Percentiles rank a stretch among this genome's conserved stretches.
Conservation (phyloP, 495 filamentous ascomycete species). For the Cenococcum geophilum region DNA sequence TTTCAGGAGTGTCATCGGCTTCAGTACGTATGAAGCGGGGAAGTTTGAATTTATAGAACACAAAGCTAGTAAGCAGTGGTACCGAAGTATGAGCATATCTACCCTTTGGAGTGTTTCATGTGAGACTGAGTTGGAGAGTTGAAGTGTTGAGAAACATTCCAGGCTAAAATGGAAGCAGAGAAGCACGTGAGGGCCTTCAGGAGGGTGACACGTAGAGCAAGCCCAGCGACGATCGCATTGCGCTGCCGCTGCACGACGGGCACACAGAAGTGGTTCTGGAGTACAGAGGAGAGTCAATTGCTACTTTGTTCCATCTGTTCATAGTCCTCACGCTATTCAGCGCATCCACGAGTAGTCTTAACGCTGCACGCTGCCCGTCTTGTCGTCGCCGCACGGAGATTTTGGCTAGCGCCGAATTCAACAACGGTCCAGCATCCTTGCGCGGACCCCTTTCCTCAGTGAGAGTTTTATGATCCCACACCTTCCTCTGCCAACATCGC, state of each 20-base stretch:
- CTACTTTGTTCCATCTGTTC: neutral
- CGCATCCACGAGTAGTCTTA: neutral
- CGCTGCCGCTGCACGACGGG: neutral
- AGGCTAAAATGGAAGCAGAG: neutral
- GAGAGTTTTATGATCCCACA: constrained; percentile 17
- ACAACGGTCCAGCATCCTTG: constrained; percentile 22
- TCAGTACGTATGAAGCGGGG: too few species aligned
- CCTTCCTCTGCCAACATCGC: constrained; percentile 27
- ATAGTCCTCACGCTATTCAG: neutral
- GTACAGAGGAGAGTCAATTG: constrained; percentile 18
- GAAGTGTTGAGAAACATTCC: too few species aligned
- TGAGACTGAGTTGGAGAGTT: too few species aligned
- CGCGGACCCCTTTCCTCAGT: constrained; percentile 27
- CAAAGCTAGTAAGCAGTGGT: too few species aligned
- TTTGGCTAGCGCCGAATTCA: constrained; percentile 22
- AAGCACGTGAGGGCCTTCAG: neutral
- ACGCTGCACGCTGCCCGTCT: neutral
- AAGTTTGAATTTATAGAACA: too few species aligned
- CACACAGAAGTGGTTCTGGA: neutral
- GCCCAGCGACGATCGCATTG: constrained; percentile 15
- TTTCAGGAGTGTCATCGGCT: neutral
- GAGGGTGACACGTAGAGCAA: constrained; percentile 5
- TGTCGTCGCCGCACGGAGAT: constrained; percentile 16
- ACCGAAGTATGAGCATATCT: too few species aligned
- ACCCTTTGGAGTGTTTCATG: too few species aligned